Percentiles rank a stretch among this genome's conserved stretches.
These are phyloP conservation scores for Rubroboletus satanas DNA, from an alignment of 768 basidiomycete genomes.

Conservation along the genomic window DNA sequence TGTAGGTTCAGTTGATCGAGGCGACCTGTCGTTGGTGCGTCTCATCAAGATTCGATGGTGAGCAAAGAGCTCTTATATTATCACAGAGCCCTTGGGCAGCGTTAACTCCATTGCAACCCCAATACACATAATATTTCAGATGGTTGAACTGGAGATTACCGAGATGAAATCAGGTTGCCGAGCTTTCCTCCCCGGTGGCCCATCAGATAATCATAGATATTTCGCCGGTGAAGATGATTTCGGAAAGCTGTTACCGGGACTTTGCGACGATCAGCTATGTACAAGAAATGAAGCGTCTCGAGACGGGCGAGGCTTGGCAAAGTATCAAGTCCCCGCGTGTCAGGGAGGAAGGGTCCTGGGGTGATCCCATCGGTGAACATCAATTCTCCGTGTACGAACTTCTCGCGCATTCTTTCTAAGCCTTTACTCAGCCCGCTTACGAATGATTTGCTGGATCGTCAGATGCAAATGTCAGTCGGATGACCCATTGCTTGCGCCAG, in stretches of 20 bases:
- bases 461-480: background rate
- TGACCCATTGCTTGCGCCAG: background rate
- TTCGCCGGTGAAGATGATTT: conserved; percentile 1
- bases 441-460: conserved; percentile 8
- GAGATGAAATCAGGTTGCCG: conserved; percentile 25
- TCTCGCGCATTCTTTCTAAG: conserved; percentile 1
- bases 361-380: background rate
- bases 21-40: conserved; percentile 1
- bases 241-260: background rate
- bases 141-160: conserved; percentile 19
- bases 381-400: background rate
- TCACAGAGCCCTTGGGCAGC: background rate
- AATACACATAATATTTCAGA: background rate
- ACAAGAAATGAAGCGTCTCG: background rate
- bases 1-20: background rate
- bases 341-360: too few species aligned
- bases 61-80: conserved; percentile 1
- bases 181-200: conserved; percentile 3
- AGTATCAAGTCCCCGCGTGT: background rate
- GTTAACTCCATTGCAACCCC: conserved; percentile 3
- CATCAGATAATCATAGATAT: conserved; percentile 8
- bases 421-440: conserved; percentile 7
- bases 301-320: background rate
- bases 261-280: conserved; percentile 11
- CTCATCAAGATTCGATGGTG: background rate